Base-by-base conservation (phyloP, 1,139 yeast species). In the Meyerozyma guilliermondii region DNA sequence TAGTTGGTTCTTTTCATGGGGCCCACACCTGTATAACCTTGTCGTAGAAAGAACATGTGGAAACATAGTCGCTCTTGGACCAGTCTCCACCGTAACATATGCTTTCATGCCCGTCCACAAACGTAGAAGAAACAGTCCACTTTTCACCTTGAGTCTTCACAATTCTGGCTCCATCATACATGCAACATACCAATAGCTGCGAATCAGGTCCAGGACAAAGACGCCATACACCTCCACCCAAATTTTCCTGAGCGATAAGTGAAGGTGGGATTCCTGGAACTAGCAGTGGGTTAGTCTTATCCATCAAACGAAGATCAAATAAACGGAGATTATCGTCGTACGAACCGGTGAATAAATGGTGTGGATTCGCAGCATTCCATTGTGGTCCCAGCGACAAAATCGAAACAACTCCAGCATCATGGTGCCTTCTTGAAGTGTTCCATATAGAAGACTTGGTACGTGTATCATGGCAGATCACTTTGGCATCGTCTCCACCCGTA, bases 61-160 rank as follows among this genome's bases (percentile, higher is more conserved):
- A 83, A 3, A 84, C 74, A 18, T 55, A 55, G 1, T 59, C 56
- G 5, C 75, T 78, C 14, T 58, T 59, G 9, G 76, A 66, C 96
- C 97, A 89, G 56, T 87, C 96, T 4, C 95, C 96, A 0, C 98
- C 98, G 56, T 92, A 92, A 42, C 92, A 89, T 88, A 92, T 92
- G 50, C 96, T 87, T 39, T 81, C 83, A 59, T 92, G 98, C 20
- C 84, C 86, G 24, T 76, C 76, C 49, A 82, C 83, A 57, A 82
- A 78, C 47, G 73, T 76, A 20, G 69, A 62, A 4, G 59, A 55
- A 0, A 83, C 78, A 4, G 50, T 58, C 18, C 62, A 63, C 4
- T 56, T 56, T 5, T 44, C 52, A n/a, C 59, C 61, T 1, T 54
- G 51, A 7, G 39, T 43, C 27, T 59, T 59, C 1, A 87, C 62